Base-by-base conservation (phyloP, 164 flowering plant species). In the Umbilicus rupestris region DNA sequence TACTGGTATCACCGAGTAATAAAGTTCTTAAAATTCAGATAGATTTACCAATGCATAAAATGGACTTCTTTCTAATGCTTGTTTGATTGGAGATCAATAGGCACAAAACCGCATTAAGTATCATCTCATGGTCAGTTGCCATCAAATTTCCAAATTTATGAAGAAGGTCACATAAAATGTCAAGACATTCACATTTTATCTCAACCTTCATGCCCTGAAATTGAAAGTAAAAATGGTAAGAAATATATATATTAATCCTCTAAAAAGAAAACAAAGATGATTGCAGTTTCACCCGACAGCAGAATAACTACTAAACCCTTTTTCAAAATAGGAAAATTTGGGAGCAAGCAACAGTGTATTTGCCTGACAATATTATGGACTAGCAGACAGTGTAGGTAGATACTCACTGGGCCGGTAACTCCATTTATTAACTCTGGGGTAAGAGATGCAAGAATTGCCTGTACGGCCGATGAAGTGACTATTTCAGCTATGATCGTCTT, bases 101-200 rank as follows among this genome's bases (percentile, higher is more conserved):
- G 47, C 94, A 81, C 66, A 92, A 64, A 12, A 95, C 73, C 2
- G 99, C 87, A 79, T 74, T 69, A 42, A 95, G 74, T 19, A 95
- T 77, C 42, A 62, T 65, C 66, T 83, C 97, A 71, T 95, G 99
- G 63, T 90, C 90, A 39, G 78, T 58, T 65, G 85, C 83, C 89
- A 92, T 83, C 69, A 95, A 73, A 80, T 79, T 87, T 63, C 96
- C 97, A 83, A 85, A 95, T 79, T 86, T 88, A 71, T 92, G 96
- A 58, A 92, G 89, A 75, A 88, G 87, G 62, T 95, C 97, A 69
- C 97, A 89, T 47, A 92, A 73, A 42, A 95, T 89, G 77, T 95
- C 99, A 71, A 95, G 97, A 73, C 88, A 89, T 81, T 91, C 99
- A 71, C 97, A 95, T 74, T 87, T 88, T 22, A 95, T 84, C 71